These are phyloP conservation scores for Lodderomyces parapsilosis DNA, from an alignment of 1,139 yeast genomes.

Conservation along the genomic window DNA sequence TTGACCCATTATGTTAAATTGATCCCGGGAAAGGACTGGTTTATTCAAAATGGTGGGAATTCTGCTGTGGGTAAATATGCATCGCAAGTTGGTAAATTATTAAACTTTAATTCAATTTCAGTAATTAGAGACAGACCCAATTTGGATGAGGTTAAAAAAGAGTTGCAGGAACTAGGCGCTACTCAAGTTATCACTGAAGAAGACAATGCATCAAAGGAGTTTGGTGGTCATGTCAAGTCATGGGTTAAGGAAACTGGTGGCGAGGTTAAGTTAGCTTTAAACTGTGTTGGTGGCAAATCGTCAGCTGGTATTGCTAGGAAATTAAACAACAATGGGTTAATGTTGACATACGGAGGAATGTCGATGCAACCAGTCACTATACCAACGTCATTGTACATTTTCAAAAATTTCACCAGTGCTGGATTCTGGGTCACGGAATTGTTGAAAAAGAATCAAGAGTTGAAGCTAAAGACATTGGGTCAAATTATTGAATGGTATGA, in stretches of 20 bases:
- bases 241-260: slow-evolving; percentile 59
- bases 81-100: slow-evolving; percentile 74
- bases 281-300: slow-evolving; percentile 91
- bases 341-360: slow-evolving; percentile 97
- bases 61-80: slow-evolving; percentile 97
- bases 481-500: slow-evolving; percentile 68
- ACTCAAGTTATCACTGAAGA: slow-evolving; percentile 88
- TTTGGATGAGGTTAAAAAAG: slow-evolving; percentile 59
- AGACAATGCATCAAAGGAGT: slow-evolving; percentile 67
- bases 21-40: slow-evolving; percentile 76
- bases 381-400: slow-evolving; percentile 86
- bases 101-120: slow-evolving; percentile 80
- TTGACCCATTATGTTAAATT: slow-evolving; percentile 68
- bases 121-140: slow-evolving; percentile 86
- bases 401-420: slow-evolving; percentile 78
- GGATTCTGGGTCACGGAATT: slow-evolving; percentile 95
- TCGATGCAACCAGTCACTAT: slow-evolving; percentile 88
- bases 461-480: slow-evolving; percentile 58
- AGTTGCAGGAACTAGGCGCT: slow-evolving; percentile 69
- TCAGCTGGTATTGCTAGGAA: slow-evolving; percentile 81
- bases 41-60: slow-evolving; percentile 94
- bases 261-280: slow-evolving; percentile 72
- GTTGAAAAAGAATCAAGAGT: slow-evolving; percentile 60
- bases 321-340: slow-evolving; percentile 61
- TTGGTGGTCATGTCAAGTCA: slow-evolving; percentile 57